Conservation (phyloP, 768 basidiomycete species). For the Russula emetica region DNA sequence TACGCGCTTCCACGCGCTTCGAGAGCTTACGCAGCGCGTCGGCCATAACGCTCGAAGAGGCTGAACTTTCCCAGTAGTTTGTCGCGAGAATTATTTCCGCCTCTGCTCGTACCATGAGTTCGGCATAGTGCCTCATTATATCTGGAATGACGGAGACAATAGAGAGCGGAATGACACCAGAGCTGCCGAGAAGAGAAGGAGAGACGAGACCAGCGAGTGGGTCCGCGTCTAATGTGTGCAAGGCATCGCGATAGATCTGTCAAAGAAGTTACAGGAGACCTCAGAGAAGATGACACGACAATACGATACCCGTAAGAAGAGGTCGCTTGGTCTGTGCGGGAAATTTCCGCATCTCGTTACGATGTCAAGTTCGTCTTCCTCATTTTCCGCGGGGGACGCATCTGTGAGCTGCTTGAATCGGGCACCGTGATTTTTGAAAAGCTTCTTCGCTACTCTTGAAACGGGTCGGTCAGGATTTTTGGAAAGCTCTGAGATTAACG, state of each 20-base stretch:
- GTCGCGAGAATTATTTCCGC: conserved; percentile 65
- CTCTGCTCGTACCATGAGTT: conserved; percentile 56
- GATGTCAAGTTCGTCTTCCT: conserved; percentile 39
- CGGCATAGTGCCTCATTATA: conserved; percentile 66
- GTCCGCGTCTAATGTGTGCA: conserved; percentile 52
- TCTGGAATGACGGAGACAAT: conserved; percentile 66
- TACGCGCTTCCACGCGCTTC: conserved; percentile 42
- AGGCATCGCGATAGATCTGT: conserved; percentile 60
- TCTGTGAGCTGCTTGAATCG: background rate
- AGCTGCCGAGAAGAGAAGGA: conserved; percentile 58
- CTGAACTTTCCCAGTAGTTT: conserved; percentile 55
- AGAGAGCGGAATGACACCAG: conserved; percentile 57
- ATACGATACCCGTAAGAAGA: conserved; percentile 53
- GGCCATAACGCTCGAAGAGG: conserved; percentile 48
- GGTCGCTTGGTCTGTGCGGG: conserved; percentile 48
- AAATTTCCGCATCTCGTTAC: conserved; percentile 51
- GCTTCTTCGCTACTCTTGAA: conserved; percentile 10
- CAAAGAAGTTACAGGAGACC: background rate
- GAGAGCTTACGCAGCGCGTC: conserved; percentile 39
- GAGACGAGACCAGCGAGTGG: conserved; percentile 55
- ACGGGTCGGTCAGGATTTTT: conserved; percentile 8
- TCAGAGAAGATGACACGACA: conserved; percentile 21
- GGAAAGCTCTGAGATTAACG: conserved; percentile 16
- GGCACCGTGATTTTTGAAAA: conserved; percentile 8
- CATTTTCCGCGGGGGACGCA: background rate